Base-by-base conservation (phyloP, 805 yeast species). In the Yarrowia keelungensis region DNA sequence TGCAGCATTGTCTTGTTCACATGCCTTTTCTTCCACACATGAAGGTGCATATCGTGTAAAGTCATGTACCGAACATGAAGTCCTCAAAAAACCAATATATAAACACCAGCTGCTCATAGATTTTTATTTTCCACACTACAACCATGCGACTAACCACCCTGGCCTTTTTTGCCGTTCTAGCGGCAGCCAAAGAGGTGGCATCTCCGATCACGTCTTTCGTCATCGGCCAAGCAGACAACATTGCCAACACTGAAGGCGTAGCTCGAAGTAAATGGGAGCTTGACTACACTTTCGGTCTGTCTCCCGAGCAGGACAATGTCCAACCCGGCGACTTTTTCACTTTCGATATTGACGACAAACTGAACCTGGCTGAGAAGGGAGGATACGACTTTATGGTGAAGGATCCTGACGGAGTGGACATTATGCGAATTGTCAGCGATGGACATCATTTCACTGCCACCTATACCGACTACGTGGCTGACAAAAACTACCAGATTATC, bases 341-440 rank as follows among this genome's bases (percentile, higher is more conserved):
- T 8, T 49, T 49, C 10, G 53, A 49, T 3, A 32, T 49, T 9
- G 38, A 49, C 16, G 22, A 49, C 38, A 15, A 26, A 9, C 10
- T 49, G 16, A 26, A 14, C 19, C 8, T 26, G 32, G 32, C 32
- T 4, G 38, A 26, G 7, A 11, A 22, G 4, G 26, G 26, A 22
- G 26, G 12, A 39, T 49, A 49, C 38, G 38, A 32, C 53, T 49
- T 49, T 15, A 26, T 49, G 53, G 53, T 49, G n/a, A 49, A 49
- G 39, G 53, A 49, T 26, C 53, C 53, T 15, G 9, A 22, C 5
- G 53, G 53, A 39, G 22, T 15, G 22, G 53, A 49, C 10, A 49
- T 49, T 12, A 49, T 49, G 53, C 36, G 19, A 26, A 49, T 49
- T n/a, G 12, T 38, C 38, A 49, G 26, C 19, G 38, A 49, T 0